A percentile compares a stretch with the other conserved stretches of the same genome.
Conservation (phyloP, 1,139 yeast genomes). For the Suhomyces wounanorum region DNA sequence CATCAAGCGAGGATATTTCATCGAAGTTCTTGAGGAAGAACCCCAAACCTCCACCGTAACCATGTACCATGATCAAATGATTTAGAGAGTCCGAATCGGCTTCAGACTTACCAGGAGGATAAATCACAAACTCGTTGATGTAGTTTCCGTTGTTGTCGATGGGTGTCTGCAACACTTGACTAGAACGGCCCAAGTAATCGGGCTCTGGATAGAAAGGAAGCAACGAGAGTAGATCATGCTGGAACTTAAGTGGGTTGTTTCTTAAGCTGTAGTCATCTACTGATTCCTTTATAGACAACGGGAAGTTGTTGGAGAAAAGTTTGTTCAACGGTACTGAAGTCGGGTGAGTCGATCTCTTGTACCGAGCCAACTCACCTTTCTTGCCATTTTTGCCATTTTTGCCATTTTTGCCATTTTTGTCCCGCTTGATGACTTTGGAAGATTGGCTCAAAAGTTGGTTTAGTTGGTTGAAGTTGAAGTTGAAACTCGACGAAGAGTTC, state of each 20-base stretch:
- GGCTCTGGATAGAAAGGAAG: conserved; percentile 43
- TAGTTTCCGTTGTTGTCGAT: conserved; percentile 47
- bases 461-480: conserved; percentile 18
- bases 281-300: conserved; percentile 55
- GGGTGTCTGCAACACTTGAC: conserved; percentile 36
- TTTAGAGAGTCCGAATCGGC: conserved; percentile 35
- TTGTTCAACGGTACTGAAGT: conserved; percentile 60
- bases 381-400: neutral
- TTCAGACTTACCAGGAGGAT: conserved; percentile 43
- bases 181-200: conserved; percentile 33
- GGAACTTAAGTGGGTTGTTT: conserved; percentile 47
- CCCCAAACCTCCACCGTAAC: conserved; percentile 80
- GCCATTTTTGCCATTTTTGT: neutral
- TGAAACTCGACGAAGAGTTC: conserved; percentile 12
- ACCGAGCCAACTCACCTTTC: conserved; percentile 19
- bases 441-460: conserved; percentile 4
- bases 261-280: conserved; percentile 49
- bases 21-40: conserved; percentile 65
- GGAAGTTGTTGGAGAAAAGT: conserved; percentile 56
- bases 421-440: neutral
- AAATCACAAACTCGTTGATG: conserved; percentile 66
- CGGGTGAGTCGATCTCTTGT: conserved; percentile 58
- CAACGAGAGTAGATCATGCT: conserved; percentile 50
- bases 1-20: conserved; percentile 32
- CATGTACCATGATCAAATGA: conserved; percentile 70